Percentiles rank a stretch among this genome's conserved stretches.
phyloP scores from a whole-genome alignment of 805 yeast genomes.

The Debaryomyces maramus region DNA sequence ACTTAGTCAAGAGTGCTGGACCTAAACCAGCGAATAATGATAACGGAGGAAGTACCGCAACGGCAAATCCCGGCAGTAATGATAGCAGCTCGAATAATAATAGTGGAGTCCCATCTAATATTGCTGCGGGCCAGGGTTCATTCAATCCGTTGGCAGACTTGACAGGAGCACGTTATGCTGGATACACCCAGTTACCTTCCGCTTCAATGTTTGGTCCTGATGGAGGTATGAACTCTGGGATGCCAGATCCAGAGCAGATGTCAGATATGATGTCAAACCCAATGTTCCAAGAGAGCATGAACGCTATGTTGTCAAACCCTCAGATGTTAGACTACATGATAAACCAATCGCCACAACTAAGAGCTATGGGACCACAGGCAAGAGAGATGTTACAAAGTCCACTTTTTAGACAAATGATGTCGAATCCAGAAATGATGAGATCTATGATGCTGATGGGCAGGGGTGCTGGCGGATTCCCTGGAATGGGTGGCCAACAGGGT shows the following conservation, averaged over 20 bases:
- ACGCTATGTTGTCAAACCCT: slow-evolving; percentile 80
- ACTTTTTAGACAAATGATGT: slow-evolving; percentile 63
- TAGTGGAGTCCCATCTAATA: slow-evolving; percentile 64
- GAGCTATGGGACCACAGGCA: slow-evolving; percentile 86
- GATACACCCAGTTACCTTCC: slow-evolving; percentile 82
- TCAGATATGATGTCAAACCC: slow-evolving; percentile 78
- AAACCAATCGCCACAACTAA: slow-evolving; percentile 78
- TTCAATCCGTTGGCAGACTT: slow-evolving; percentile 89
- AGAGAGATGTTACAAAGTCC: slow-evolving; percentile 85
- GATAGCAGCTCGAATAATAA: slow-evolving; percentile 12
- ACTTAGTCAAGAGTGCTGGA: slow-evolving; percentile 78
- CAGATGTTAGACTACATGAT: slow-evolving; percentile 83
- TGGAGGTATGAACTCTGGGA: slow-evolving; percentile 75
- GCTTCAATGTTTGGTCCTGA: slow-evolving; percentile 92
- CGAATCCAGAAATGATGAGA: slow-evolving; percentile 85
- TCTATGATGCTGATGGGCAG: slow-evolving; percentile 76
- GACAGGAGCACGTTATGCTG: slow-evolving; percentile 96
- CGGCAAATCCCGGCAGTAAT: slow-evolving; percentile 15
- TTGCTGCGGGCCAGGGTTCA: slow-evolving; percentile 85
- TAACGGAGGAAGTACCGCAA: slow-evolving; percentile 21
- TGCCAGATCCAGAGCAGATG: slow-evolving; percentile 77
- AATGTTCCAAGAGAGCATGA: slow-evolving; percentile 76
- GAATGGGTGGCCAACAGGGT: slow-evolving; percentile 20
- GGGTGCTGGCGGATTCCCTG: slow-evolving; percentile 39
- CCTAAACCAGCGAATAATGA: slow-evolving; percentile 32